Evolutionary conservation across 768 basidiomycete species (phyloP), one percentile per base, ranked within the genome.

Genomic region (Kwoniella dejecticola): DNA sequence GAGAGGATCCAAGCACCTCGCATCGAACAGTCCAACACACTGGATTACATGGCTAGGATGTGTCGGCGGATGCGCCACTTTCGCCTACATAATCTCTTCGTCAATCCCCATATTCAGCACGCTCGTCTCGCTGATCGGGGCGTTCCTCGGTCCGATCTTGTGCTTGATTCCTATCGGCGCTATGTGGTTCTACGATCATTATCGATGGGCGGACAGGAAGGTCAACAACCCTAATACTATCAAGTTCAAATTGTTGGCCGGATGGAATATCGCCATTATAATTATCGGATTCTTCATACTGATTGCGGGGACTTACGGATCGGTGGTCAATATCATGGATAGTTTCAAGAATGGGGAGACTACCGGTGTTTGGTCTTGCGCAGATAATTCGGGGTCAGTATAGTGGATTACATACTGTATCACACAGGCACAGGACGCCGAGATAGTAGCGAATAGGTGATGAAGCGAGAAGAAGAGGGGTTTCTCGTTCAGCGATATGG

Each of bases 181-280:
- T 49, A 70, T 76, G 68, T 76, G 71, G 71, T 58, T 76, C 23
- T 67, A 64, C 63, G 66, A n/a, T n/a, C n/a, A n/a, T n/a, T n/a
- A 70, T 48, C 55, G 63, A 52, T 31, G 41, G 29, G 19, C 6
- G 3, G 4, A 47, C 19, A 6, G 45, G 27, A 12, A 47, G 6
- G 21, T 24, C 11, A 47, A 47, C n/a, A n/a, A n/a, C n/a, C n/a
- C n/a, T 12, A 21, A 21, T 8, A 24, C 11, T 17, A 23, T 23
- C 23, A 24, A 12, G 7, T 47, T 17, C 45, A 47, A 17, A 24
- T 47, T 47, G 8, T 26, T 47, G 19, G 15, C 46, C 44, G 29
- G 41, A 4, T 56, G 38, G 21, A 56, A 56, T 38, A 29, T 56
- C 54, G 44, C 41, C 42, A 21, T 56, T 12, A 44, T 56, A 4